Base-by-base conservation (phyloP, 306 rosid species). In the Cicer yamashitae region DNA sequence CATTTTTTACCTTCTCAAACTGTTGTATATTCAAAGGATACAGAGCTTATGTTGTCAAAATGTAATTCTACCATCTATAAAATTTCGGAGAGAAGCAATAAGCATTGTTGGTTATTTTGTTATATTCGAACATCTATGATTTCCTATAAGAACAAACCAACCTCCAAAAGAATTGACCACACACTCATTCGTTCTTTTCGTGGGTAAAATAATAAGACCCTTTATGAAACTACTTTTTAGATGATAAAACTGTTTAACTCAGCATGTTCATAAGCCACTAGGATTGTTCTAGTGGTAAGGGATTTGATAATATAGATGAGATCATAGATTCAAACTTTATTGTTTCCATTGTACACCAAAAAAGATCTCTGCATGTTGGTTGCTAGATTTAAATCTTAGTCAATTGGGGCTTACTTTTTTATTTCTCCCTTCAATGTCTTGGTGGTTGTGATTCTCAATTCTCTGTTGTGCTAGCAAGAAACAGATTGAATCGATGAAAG, bases 1-100 rank as follows among this genome's bases (percentile, higher is more conserved):
- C 60, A 39, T 62, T 47, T 71, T 22, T 7, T 3, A 7, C 9
- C 39, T 44, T 58, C 48, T 75, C 75, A 51, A 51, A 41, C 1
- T 46, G 15, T 62, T 60, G 73, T 59, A 74, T 73, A 56, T 68
- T 74, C 39, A 45, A 71, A 74, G 59, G 46, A 73, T 69, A 50
- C 57, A 25, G 5, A 20, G 46, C 57, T 63, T 74, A 73, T 58
- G 54, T n/a, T 80, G 67, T 46, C 18, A n/a, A 64, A 64, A 15
- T 81, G 82, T 50, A 60, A 64, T 58, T 59, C 70, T 47, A n/a
- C 69, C 17, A 13, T 71, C 38, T 63, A 77, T 70, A 73, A 81
- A 51, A 39, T 48, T 41, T 70, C n/a, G 13, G 51, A 34, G 39
- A 30, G 37, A 30, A 30, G 37, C 37, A 30, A 30, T 30, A 30